phyloP scores from a whole-genome alignment of 805 yeast genomes.

The Sungouiella thailandica region DNA sequence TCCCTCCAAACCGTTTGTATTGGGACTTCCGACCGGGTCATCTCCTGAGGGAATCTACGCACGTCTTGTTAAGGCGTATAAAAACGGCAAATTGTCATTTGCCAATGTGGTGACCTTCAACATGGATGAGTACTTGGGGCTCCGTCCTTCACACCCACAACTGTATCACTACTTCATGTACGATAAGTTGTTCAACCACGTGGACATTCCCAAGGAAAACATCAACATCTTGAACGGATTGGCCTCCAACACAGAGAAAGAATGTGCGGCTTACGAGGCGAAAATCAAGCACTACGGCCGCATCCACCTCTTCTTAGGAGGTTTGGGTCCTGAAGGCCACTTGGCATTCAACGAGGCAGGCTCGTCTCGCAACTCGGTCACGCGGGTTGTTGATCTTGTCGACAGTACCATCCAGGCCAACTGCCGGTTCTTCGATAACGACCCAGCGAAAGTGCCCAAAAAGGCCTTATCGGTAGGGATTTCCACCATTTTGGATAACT shows the following conservation, averaged over 20 bases:
- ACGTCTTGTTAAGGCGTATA: conserved; percentile 40
- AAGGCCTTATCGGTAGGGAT: conserved; percentile 53
- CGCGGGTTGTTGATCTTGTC: conserved; percentile 45
- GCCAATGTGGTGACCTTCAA: conserved; percentile 53
- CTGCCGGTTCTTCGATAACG: conserved; percentile 47
- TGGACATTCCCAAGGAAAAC: conserved; percentile 48
- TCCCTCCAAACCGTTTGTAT: conserved; percentile 42
- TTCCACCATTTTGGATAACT: conserved; percentile 51
- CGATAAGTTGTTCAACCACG: conserved; percentile 50
- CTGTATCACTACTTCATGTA: conserved; percentile 57
- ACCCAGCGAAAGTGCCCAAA: conserved; percentile 44
- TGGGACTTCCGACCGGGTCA: conserved; percentile 60
- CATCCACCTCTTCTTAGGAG: conserved; percentile 52
- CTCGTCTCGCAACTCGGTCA: conserved; percentile 38
- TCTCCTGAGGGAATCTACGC: conserved; percentile 55
- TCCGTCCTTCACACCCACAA: conserved; percentile 43
- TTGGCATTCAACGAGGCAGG: conserved; percentile 59
- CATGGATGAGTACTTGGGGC: conserved; percentile 57
- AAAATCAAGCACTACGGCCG: conserved; percentile 45
- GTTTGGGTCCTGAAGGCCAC: conserved; percentile 59
- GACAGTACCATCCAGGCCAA: conserved; percentile 49
- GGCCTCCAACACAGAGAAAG: conserved; percentile 39
- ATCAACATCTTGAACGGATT: conserved; percentile 53
- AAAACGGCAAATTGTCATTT: conserved; percentile 40
- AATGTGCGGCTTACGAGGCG: conserved; percentile 45